Evolutionary conservation across 768 basidiomycete genomes (phyloP), one percentile per base, ranked within the genome.

Genomic region (Hericium erinaceus): DNA sequence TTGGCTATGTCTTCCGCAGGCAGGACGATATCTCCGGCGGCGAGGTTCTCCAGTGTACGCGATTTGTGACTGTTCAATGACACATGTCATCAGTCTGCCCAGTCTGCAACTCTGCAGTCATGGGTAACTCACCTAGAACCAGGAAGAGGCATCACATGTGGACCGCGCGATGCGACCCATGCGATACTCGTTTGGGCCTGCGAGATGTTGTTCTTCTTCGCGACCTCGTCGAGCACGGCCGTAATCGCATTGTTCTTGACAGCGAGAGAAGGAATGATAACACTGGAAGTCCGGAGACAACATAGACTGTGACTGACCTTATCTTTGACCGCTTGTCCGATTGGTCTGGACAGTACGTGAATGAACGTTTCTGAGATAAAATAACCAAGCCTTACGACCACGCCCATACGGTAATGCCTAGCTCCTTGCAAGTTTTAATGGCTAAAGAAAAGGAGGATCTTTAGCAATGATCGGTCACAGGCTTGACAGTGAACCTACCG

Each of bases 391-490:
- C 55, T 37, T 49, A 63, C 52, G 82, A 80, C 64, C 87, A 87
- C 37, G 79, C 84, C 15, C 80, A 69, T 41, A 87, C 75, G 7
- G 82, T 71, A 52, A 85, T 73, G 2, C 76, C 77, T 15, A 83
- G 75, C 59, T 83, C 80, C 52, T 73, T 69, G 7, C 80, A 79
- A 0, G 80, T 74, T 2, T 74, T 74, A 59, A 86, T 75, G 20
- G 83, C 83, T 72, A 40, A 22, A 10, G 26, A 55, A 44, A 15
- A n/a, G 7, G 18, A 13, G 3, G 20, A 2, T 33, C 13, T 11
- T 6, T 53, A 39, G 38, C 16, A 33, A 38, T 4, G 20, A 39
- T 53, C 12, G 33, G 16, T 6, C n/a, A 6, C 3, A n/a, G 10
- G 16, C 44, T 20, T 28, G 22, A 54, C 11, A 28, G 15, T 7